Base-by-base conservation (phyloP, 352 stramenopile genomes). In the Plasmopara muralis region DNA sequence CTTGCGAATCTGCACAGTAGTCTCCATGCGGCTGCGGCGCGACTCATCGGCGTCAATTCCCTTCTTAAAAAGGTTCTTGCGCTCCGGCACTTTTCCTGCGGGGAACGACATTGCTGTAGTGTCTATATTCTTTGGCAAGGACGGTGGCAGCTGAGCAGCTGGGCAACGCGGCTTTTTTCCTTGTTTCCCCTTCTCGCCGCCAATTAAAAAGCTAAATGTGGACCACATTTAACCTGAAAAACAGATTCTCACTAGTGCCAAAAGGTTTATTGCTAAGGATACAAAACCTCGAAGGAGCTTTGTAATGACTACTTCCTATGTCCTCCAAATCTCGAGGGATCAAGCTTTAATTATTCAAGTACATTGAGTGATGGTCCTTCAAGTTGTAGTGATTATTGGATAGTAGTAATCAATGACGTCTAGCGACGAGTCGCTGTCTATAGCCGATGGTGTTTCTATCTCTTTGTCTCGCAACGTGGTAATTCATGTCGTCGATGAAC, bases 401-500 rank as follows among this genome's bases (percentile, higher is more conserved):
- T 25, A 25, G 1, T 25, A 25, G 20, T 25, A 25, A 25, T 25
- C 8, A 2, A 60, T 60, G 52, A 60, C 41, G 38, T 53, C 56
- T 9, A 50, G 20, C 14, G 12, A 4, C 18, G 59, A 52, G 43
- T 29, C 39, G 35, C 31, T 35, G 15, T 2, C 47, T 5, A 44
- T 16, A 20, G 37, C 6, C 25, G 47, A 51, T 46, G 12, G 18
- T 20, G n/a, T 28, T 14, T 4, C 55, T 6, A 25, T 37, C 31
- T 46, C 46, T 3, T 43, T 29, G 4, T 53, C 50, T 20, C 68
- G 67, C 13, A 85, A 57, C 42, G 76, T 97, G 34, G 66, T 91
- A 33, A 96, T 97, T 57, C 85, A 95, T 53, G 88, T 96, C 31
- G 93, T 90, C 47, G 88, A 96, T 60, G 85, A 95, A 61, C 80